These are phyloP conservation scores for Arachnomyces sp. DNA, from an alignment of 2,329 filamentous ascomycete genomes.

Conservation along the genomic window DNA sequence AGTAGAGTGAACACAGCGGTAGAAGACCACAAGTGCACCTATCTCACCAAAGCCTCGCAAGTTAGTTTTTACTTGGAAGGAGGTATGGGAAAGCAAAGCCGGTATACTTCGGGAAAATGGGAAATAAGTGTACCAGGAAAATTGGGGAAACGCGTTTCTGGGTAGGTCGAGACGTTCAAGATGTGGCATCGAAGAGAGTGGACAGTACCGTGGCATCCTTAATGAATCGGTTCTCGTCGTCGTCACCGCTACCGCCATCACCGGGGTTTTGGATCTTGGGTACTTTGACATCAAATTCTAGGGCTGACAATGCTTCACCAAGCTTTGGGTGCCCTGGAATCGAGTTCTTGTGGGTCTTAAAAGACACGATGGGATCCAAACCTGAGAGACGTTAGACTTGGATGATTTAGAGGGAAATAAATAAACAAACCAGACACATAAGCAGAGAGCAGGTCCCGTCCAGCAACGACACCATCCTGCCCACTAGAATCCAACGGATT, in stretches of 20 bases:
- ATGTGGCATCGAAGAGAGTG: slow-evolving; percentile 14
- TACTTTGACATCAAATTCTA: slow-evolving; percentile 64
- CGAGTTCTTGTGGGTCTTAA: slow-evolving; percentile 62
- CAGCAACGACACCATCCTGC: slow-evolving; percentile 52
- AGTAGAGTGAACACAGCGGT: slow-evolving; percentile 76
- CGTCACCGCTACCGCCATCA: slow-evolving; percentile 31
- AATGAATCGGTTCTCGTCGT: slow-evolving; percentile 61
- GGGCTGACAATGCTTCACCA: slow-evolving; percentile 62
- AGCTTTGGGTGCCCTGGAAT: slow-evolving; percentile 68
- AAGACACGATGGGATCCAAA: slow-evolving; percentile 70
- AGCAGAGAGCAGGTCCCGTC: slow-evolving; percentile 68
- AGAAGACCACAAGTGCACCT: slow-evolving; percentile 75
- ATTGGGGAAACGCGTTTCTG: slow-evolving; percentile 5
- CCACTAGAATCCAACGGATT: slow-evolving; percentile 60
- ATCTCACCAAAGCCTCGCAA: slow-evolving; percentile 6
- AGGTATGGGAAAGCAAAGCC: neutral
- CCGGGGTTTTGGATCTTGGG: slow-evolving; percentile 56
- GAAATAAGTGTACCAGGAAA: slow-evolving; percentile 20
- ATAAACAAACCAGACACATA: slow-evolving; percentile 65
- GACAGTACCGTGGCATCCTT: slow-evolving; percentile 60
- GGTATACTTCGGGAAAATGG: neutral
- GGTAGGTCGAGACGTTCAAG: too few relatives aligned
- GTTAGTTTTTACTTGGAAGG: slow-evolving; percentile 9
- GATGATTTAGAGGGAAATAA: neutral
- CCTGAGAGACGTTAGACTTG: slow-evolving; percentile 35